Base-by-base conservation (phyloP, 495 filamentous ascomycete species). In the Articulospora tetracladia region DNA sequence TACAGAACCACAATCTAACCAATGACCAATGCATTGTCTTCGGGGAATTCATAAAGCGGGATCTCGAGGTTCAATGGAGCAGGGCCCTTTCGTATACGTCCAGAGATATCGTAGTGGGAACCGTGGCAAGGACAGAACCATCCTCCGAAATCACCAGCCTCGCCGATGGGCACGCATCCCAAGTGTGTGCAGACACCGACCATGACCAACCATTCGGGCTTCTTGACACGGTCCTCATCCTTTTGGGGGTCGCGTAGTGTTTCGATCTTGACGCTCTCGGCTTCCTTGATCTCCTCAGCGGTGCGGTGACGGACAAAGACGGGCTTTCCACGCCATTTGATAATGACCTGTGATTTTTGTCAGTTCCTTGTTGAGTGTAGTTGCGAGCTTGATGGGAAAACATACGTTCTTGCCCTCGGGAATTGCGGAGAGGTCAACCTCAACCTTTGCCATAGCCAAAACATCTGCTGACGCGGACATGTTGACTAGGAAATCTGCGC, bases 111-210 rank as follows among this genome's bases (percentile, higher is more conserved):
- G 84, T 99, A 99, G 81, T 99, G 94, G 58, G 92, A 97, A 73
- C 94, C 94, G 83, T 99, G 94, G 87, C 94, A 99, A 62, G 94
- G 94, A 81, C 94, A 99, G 87, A 99, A 99, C 94, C 94, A 99
- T 70, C 94, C 94, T 69, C 94, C 94, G 73, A 79, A 99, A 74
- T 99, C 95, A 73, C 94, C 94, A 61, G 94, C 89, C 81, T 99
- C 94, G 73, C 94, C 94, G 75, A 99, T 98, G 64, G 94, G 94
- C 55, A 99, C 94, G 80, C 94, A 99, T 74, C 94, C 94, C 69
- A 99, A 80, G 76, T 99, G 94, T 69, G 94, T 99, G 87, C 94
- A 99, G 74, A 99, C 92, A 74, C 91, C 93, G 76, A 99, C 73
- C 95, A 99, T 99, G 79, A 99, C 83, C 58, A 99, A 84, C 95